Evolutionary conservation across 768 basidiomycete species (phyloP).

Genomic region (Suillus variegatus): DNA sequence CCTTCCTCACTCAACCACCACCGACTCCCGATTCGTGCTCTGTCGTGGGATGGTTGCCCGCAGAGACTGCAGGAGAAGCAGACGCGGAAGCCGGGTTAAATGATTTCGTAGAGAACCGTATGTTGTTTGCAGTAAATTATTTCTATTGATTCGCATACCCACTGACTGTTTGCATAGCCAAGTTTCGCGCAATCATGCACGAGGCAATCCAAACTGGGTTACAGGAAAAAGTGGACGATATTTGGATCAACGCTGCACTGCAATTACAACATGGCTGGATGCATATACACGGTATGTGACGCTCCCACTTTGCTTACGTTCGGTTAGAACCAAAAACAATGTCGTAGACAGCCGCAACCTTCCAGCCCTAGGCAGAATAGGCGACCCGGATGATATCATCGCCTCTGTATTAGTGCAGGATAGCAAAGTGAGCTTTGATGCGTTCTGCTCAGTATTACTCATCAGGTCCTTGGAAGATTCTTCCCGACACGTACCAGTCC

Average conservation of each 20-base stretch:
- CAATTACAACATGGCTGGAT: conserved; percentile 84
- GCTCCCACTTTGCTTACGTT: neutral
- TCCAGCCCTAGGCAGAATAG: conserved; percentile 73
- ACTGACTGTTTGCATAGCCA: conserved; percentile 30
- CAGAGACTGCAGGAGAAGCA: conserved; percentile 24
- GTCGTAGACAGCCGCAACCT: conserved; percentile 68
- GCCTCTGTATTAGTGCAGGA: conserved; percentile 72
- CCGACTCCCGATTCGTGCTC: conserved; percentile 46
- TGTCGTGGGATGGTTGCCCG: conserved; percentile 71
- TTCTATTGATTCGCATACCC: neutral
- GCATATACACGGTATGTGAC: conserved; percentile 65
- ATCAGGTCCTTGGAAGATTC: conserved; percentile 44
- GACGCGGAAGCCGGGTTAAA: conserved; percentile 55
- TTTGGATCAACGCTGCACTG: conserved; percentile 63
- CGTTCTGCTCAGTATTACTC: neutral
- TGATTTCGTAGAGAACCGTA: conserved; percentile 76
- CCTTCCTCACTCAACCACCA: conserved; percentile 55
- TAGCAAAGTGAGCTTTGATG: conserved; percentile 50
- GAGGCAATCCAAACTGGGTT: conserved; percentile 56
- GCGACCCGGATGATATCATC: conserved; percentile 84
- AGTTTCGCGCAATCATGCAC: conserved; percentile 63
- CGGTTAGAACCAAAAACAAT: neutral
- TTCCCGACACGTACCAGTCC: conserved; percentile 72
- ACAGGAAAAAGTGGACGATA: conserved; percentile 58
- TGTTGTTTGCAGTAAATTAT: conserved; percentile 25